Evolutionary conservation across 2,329 filamentous ascomycete genomes (phyloP).

Genomic region (Hypoxylon sp.): DNA sequence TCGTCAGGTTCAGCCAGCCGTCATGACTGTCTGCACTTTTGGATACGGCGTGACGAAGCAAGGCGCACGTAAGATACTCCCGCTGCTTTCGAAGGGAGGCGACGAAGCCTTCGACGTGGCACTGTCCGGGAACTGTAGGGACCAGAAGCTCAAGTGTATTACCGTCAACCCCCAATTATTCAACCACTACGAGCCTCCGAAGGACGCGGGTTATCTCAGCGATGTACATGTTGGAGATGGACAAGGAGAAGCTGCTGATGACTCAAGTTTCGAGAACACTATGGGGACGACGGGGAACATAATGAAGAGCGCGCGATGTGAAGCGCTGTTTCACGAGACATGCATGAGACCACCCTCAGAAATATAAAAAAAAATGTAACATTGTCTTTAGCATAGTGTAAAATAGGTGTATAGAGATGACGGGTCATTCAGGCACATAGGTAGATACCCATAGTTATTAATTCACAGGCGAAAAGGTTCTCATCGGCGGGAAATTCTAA

Average conservation of each 20-base stretch:
- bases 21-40: constrained; percentile 52
- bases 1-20: constrained; percentile 48
- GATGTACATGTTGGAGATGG: constrained; percentile 43
- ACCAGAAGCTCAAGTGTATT: constrained; percentile 54
- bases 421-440: constrained; percentile 6
- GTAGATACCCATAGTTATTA: constrained; percentile 26
- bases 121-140: constrained; percentile 53
- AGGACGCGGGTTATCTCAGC: constrained; percentile 44
- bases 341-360: constrained; percentile 47
- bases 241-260: constrained; percentile 33
- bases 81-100: constrained; percentile 48
- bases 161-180: constrained; percentile 57
- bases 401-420: constrained; percentile 6
- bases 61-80: constrained; percentile 55
- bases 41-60: constrained; percentile 51
- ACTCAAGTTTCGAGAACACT: constrained; percentile 48
- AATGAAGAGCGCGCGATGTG: constrained; percentile 55
- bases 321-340: constrained; percentile 51
- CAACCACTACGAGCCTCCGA: constrained; percentile 54
- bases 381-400: constrained; percentile 4
- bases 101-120: constrained; percentile 57
- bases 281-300: constrained; percentile 57
- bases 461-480: neutral
- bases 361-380: constrained; percentile 27
- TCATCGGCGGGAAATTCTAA: neutral